Percentiles rank a stretch among this genome's conserved stretches.
These are phyloP conservation scores for Phalaenopsis hybrid DNA, from an alignment of 116 monocot species.

Conservation along the genomic window DNA sequence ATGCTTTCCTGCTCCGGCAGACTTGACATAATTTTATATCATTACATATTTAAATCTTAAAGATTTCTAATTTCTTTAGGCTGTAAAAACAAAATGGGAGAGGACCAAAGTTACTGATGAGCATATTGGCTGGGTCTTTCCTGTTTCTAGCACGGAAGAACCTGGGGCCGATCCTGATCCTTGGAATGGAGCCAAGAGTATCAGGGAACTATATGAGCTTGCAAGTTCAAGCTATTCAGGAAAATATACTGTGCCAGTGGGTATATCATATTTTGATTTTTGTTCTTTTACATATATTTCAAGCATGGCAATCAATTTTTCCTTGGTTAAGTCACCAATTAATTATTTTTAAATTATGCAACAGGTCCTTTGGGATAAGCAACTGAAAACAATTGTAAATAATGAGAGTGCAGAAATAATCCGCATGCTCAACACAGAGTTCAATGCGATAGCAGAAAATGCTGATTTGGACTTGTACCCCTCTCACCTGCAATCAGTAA, in stretches of 20 bases:
- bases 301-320: background rate
- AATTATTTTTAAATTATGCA: conserved; percentile 10
- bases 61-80: background rate
- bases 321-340: background rate
- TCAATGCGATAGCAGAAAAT: conserved; percentile 78
- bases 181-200: conserved; percentile 61
- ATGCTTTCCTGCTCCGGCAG: background rate
- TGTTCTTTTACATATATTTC: background rate
- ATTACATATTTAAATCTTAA: background rate
- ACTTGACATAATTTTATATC: background rate
- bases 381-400: conserved; percentile 74
- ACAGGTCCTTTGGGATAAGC: conserved; percentile 94
- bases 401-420: conserved; percentile 90
- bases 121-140: conserved; percentile 77
- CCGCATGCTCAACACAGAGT: conserved; percentile 81
- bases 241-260: conserved; percentile 86
- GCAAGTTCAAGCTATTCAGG: conserved; percentile 76
- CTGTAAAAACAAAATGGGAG: conserved; percentile 50
- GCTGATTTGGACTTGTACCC: conserved; percentile 74
- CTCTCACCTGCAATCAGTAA: conserved; percentile 34
- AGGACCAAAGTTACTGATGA: conserved; percentile 72
- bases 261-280: conserved; percentile 14
- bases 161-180: conserved; percentile 62
- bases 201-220: conserved; percentile 78
- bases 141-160: conserved; percentile 44